A percentile compares a stretch with the other conserved stretches of the same genome.
Conservation (phyloP, 768 basidiomycete species). For the Artomyces pyxidatus region DNA sequence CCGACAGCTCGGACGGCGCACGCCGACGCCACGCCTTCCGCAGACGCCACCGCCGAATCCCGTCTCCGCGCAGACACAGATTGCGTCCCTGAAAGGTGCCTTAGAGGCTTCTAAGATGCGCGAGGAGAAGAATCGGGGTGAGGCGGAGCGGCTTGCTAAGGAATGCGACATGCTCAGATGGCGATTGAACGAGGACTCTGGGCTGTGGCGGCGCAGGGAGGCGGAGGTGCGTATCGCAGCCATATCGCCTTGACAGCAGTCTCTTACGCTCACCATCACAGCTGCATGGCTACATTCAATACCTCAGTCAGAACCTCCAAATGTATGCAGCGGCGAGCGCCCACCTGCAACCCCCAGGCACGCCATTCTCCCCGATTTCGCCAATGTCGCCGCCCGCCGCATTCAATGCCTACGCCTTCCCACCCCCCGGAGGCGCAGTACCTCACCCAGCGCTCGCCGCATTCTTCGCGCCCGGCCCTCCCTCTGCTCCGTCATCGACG, state of each 20-base stretch:
- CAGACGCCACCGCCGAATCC: slow-evolving; percentile 1
- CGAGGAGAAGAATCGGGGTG: slow-evolving; percentile 9
- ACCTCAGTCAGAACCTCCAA: slow-evolving; percentile 1
- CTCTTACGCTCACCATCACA: neutral
- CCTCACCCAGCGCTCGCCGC: neutral
- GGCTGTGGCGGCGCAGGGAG: neutral
- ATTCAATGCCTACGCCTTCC: neutral
- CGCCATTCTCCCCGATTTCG: neutral
- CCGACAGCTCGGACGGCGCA: neutral
- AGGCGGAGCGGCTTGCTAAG: slow-evolving; percentile 8
- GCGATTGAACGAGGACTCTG: slow-evolving; percentile 4
- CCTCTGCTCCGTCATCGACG: neutral
- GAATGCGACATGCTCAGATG: slow-evolving; percentile 3
- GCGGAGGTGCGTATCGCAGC: neutral
- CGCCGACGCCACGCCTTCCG: neutral
- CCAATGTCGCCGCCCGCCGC: neutral
- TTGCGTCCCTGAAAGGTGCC: slow-evolving; percentile 12
- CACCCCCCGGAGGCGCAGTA: neutral
- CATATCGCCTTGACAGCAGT: neutral
- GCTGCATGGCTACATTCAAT: slow-evolving; percentile 5
- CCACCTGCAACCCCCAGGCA: neutral
- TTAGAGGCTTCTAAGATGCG: slow-evolving; percentile 14
- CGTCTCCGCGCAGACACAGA: slow-evolving; percentile 6
- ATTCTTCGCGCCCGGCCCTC: neutral
- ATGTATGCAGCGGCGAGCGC: neutral